Evolutionary conservation across 140 eudicot species (phyloP).

Genomic region (Stevia rebaudiana): DNA sequence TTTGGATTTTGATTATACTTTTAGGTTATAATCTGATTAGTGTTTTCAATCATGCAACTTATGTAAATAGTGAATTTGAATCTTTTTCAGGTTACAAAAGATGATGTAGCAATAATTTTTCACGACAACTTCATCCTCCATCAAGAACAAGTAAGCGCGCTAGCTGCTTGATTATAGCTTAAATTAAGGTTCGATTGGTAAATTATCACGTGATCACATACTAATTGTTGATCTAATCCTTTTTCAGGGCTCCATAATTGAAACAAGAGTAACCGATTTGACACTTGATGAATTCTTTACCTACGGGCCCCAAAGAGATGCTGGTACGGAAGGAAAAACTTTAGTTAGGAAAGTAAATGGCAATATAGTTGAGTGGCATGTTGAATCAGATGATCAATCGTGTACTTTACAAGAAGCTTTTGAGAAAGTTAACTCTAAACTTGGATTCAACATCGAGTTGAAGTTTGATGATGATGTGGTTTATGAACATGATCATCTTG

Average conservation of each 20-base stretch:
- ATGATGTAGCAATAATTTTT: conserved; percentile 66
- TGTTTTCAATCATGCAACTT: background rate
- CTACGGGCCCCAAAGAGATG: conserved; percentile 74
- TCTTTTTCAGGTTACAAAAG: conserved; percentile 69
- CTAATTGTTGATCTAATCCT: background rate
- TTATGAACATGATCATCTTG: conserved; percentile 48
- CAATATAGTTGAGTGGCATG: conserved; percentile 51
- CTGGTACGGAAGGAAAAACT: conserved; percentile 43
- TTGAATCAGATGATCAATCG: conserved; percentile 56
- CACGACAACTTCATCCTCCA: conserved; percentile 81
- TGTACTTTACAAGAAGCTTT: conserved; percentile 86
- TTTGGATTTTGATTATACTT: too few species aligned
- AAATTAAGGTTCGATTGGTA: background rate
- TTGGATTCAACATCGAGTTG: conserved; percentile 82
- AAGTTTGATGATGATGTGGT: conserved; percentile 68
- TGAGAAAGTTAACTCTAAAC: conserved; percentile 45
- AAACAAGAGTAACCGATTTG: conserved; percentile 76
- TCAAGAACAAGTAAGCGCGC: conserved; percentile 64
- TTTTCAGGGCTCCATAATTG: conserved; percentile 55
- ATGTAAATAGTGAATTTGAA: conserved; percentile 1
- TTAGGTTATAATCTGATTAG: background rate
- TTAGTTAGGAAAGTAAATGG: conserved; percentile 69
- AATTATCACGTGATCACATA: too few species aligned
- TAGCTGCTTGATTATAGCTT: background rate
- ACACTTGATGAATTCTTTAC: conserved; percentile 49